phyloP scores from a whole-genome alignment of 2,329 filamentous ascomycete genomes.

The Monosporascus sp. region DNA sequence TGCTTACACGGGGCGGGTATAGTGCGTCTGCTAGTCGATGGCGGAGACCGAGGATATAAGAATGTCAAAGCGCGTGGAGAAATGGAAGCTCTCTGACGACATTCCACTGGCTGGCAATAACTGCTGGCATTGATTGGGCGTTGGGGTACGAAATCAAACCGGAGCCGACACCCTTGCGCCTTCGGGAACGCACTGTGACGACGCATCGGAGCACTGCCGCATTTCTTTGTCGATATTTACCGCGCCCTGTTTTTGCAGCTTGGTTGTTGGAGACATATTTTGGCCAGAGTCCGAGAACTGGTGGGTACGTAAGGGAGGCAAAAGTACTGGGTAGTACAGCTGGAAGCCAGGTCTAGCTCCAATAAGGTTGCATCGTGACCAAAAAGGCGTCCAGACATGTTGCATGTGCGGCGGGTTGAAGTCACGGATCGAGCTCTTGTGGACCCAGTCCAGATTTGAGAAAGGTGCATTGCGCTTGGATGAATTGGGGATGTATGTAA shows the following conservation, averaged over 20 bases:
- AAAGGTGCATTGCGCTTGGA: too few relatives aligned
- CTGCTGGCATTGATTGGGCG: conserved; percentile 23
- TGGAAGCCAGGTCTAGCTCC: not conserved
- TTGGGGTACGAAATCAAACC: conserved; percentile 32
- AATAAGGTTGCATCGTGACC: not conserved
- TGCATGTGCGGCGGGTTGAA: not conserved
- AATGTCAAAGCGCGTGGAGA: conserved; percentile 24
- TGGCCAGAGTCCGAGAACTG: not conserved
- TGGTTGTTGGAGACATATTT: not conserved
- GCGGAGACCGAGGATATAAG: conserved; percentile 32
- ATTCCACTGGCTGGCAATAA: conserved; percentile 25
- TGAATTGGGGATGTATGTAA: not conserved
- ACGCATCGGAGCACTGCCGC: not conserved
- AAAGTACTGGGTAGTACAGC: not conserved
- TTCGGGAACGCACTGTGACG: conserved; percentile 18
- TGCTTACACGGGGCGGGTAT: not conserved
- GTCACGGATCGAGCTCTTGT: not conserved
- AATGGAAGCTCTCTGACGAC: conserved; percentile 21
- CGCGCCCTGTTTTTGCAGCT: not conserved
- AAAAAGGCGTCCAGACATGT: not conserved
- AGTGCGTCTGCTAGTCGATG: conserved; percentile 22
- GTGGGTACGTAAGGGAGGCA: not conserved
- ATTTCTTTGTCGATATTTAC: not conserved
- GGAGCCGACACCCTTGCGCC: conserved; percentile 27
- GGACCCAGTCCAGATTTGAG: not conserved